Conservation (phyloP, 805 yeast genomes). For the Ogataea henricii region DNA sequence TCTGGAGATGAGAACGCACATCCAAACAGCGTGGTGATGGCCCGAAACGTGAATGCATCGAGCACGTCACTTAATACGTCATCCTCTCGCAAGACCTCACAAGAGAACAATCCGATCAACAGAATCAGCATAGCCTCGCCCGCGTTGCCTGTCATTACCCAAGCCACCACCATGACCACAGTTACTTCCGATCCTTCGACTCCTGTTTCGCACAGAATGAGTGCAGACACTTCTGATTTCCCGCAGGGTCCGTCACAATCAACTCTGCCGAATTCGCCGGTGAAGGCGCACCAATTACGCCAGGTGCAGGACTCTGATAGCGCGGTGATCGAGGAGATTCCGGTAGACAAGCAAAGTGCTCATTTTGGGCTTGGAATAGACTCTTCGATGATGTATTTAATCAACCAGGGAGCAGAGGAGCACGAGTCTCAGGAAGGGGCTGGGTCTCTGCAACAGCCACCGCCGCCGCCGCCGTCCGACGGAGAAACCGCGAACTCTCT, state of each 20-base stretch:
- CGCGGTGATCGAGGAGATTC: neutral
- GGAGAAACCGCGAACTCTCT: conserved; percentile 1
- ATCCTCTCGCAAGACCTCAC: conserved; percentile 24
- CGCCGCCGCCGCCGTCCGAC: neutral
- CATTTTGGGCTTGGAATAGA: conserved; percentile 5
- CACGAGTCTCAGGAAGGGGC: neutral
- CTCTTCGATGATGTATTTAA: conserved; percentile 2
- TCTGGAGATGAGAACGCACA: conserved; percentile 18
- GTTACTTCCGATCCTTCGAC: conserved; percentile 28
- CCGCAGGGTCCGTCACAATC: conserved; percentile 9
- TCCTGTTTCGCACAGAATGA: conserved; percentile 17
- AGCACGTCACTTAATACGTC: conserved; percentile 21
- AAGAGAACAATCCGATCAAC: conserved; percentile 30
- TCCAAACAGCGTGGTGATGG: conserved; percentile 11
- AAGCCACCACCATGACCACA: conserved; percentile 37
- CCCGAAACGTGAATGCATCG: conserved; percentile 17
- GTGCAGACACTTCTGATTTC: conserved; percentile 18
- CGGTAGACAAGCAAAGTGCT: neutral
- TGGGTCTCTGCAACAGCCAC: neutral
- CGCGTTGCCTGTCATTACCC: conserved; percentile 39
- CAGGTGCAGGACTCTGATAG: conserved; percentile 5
- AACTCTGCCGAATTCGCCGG: conserved; percentile 16
- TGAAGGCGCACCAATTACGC: conserved; percentile 14
- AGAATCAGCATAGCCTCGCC: conserved; percentile 35
- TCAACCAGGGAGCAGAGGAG: conserved; percentile 3